These are phyloP conservation scores for Malus sylvestris DNA, from an alignment of 306 rosid species.

Conservation along the genomic window DNA sequence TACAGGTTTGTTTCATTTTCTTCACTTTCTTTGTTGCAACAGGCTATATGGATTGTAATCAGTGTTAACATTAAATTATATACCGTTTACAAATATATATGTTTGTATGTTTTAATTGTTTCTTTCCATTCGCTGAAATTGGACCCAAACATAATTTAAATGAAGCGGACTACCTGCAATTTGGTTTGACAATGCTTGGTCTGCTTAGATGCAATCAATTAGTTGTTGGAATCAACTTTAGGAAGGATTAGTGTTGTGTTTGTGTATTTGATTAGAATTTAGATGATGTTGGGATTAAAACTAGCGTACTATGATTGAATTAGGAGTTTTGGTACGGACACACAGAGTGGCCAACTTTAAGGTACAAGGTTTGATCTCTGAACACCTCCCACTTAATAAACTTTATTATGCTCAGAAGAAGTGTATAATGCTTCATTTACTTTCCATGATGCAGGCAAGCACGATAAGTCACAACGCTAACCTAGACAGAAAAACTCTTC, in stretches of 20 bases:
- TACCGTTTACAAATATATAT: background rate
- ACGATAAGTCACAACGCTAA: background rate
- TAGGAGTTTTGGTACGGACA: background rate
- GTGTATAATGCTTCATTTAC: background rate
- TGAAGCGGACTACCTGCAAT: background rate
- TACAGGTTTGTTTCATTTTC: constrained; percentile 34
- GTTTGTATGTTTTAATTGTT: background rate
- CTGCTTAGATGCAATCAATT: background rate
- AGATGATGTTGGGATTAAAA: background rate
- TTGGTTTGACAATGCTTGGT: background rate
- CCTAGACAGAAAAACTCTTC: background rate
- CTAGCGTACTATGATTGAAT: background rate
- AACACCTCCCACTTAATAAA: background rate
- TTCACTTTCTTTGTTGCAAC: background rate
- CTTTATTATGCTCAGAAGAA: background rate
- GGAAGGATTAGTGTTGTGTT: background rate
- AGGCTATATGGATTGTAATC: background rate
- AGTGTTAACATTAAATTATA: background rate
- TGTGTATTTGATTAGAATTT: background rate
- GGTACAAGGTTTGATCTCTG: background rate
- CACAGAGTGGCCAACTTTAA: background rate
- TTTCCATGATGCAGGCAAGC: background rate
- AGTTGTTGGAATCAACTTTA: background rate
- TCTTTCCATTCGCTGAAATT: background rate
- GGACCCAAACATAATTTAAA: background rate